Conservation (phyloP, 805 yeast genomes). For the Saturnispora saitoi region DNA sequence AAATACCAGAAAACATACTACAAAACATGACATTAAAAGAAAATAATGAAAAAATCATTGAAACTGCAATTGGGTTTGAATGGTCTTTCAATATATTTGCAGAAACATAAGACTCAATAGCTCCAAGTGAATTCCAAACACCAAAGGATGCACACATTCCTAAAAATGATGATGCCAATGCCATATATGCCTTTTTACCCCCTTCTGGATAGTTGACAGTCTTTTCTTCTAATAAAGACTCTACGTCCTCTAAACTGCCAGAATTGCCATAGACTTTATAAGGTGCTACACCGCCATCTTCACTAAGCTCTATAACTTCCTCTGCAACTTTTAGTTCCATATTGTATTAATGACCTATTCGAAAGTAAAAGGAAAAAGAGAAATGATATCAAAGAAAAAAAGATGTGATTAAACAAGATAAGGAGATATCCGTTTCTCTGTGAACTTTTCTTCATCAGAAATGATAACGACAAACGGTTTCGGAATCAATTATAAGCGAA, state of each 20-base stretch:
- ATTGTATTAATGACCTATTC: too few relatives aligned
- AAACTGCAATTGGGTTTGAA: conserved; percentile 38
- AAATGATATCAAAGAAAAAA: neutral
- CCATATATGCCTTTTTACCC: conserved; percentile 37
- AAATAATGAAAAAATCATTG: conserved; percentile 65
- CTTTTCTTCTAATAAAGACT: conserved; percentile 10
- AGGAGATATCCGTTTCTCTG: too few relatives aligned
- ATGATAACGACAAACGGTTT: too few relatives aligned
- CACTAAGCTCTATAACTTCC: neutral
- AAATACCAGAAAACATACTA: conserved; percentile 35
- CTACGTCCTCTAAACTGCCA: neutral
- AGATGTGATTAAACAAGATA: neutral
- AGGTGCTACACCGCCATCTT: neutral
- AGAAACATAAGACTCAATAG: conserved; percentile 55
- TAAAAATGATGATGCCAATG: conserved; percentile 46
- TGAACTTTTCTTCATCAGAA: too few relatives aligned
- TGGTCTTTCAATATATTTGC: conserved; percentile 39
- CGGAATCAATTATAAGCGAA: neutral
- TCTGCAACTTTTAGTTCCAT: neutral
- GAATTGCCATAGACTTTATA: neutral
- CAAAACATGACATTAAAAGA: conserved; percentile 35
- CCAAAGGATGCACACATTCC: conserved; percentile 58
- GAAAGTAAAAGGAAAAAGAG: neutral
- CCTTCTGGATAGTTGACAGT: conserved; percentile 45
- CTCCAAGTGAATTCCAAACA: conserved; percentile 56